phyloP scores from a whole-genome alignment of 1,284 basidiomycete species.

The Cutaneotrichosporon mucoides region DNA sequence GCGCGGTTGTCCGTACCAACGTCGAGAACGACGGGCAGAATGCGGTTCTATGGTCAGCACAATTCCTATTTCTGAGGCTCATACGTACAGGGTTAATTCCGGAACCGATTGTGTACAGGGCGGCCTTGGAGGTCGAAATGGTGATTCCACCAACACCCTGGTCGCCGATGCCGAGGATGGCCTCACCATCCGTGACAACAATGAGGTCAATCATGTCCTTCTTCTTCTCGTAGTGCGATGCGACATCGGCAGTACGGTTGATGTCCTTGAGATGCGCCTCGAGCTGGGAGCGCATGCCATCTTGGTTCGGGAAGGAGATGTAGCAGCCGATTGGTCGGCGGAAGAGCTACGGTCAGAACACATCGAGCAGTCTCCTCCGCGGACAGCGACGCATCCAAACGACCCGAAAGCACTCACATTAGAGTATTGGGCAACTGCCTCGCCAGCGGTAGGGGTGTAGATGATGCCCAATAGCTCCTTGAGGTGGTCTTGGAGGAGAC shows the following conservation, averaged over 20 bases:
- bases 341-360: constrained; percentile 53
- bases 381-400: too few species aligned
- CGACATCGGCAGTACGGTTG: constrained; percentile 59
- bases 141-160: constrained; percentile 51
- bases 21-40: constrained; percentile 65
- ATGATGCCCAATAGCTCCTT: constrained; percentile 59
- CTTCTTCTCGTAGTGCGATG: constrained; percentile 60
- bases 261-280: constrained; percentile 46
- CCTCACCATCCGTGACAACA: constrained; percentile 76
- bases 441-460: constrained; percentile 55
- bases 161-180: constrained; percentile 58
- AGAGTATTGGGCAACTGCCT: constrained; percentile 67
- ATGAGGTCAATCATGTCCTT: constrained; percentile 62
- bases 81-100: constrained; percentile 63
- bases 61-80: too few species aligned
- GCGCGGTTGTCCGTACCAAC: constrained; percentile 70
- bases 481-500: constrained; percentile 62
- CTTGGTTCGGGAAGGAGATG: constrained; percentile 57
- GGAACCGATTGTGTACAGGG: constrained; percentile 74
- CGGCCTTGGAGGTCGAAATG: constrained; percentile 82
- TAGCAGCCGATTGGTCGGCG: constrained; percentile 54
- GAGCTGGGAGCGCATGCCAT: constrained; percentile 60
- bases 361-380: too few species aligned
- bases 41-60: constrained; percentile 35
- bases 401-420: constrained; percentile 40